Percentiles rank a stretch among this genome's conserved stretches.
Conservation (phyloP, 2,329 filamentous ascomycete species). For the Hymenoscyphus occultus region DNA sequence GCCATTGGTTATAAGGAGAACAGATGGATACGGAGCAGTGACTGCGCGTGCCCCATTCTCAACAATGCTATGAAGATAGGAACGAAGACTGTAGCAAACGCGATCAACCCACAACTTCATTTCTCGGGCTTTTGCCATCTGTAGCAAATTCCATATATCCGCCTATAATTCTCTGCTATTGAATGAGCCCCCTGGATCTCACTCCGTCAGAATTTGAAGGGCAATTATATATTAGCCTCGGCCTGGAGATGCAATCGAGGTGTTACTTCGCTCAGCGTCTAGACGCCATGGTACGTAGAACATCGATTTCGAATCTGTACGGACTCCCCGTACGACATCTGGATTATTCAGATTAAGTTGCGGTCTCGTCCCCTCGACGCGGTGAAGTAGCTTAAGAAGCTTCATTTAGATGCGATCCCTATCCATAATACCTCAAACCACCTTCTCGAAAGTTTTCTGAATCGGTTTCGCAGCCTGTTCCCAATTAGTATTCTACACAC, state of each 20-base stretch:
- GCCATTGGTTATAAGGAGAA: too few species aligned
- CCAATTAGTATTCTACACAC: conserved; percentile 8
- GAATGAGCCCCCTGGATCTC: too few species aligned
- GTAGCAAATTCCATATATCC: too few species aligned
- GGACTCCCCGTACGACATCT: background rate
- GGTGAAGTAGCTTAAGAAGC: background rate
- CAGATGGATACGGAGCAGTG: too few species aligned
- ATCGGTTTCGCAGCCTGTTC: conserved; percentile 80
- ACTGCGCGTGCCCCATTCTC: too few species aligned
- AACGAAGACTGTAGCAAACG: too few species aligned
- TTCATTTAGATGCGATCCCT: background rate
- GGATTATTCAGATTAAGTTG: background rate
- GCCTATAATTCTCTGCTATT: too few species aligned
- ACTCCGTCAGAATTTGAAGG: background rate
- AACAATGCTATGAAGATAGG: too few species aligned
- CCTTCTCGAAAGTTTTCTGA: conserved; percentile 80
- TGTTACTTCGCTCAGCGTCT: background rate
- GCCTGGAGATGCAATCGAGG: background rate
- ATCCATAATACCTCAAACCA: conserved; percentile 33
- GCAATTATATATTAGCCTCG: background rate
- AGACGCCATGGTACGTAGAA: background rate
- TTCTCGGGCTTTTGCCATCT: too few species aligned
- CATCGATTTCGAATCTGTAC: background rate
- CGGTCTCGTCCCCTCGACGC: background rate
- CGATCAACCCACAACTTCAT: too few species aligned